Evolutionary conservation across 1,284 basidiomycete genomes (phyloP).

Genomic region (Acaromyces ingoldii): DNA sequence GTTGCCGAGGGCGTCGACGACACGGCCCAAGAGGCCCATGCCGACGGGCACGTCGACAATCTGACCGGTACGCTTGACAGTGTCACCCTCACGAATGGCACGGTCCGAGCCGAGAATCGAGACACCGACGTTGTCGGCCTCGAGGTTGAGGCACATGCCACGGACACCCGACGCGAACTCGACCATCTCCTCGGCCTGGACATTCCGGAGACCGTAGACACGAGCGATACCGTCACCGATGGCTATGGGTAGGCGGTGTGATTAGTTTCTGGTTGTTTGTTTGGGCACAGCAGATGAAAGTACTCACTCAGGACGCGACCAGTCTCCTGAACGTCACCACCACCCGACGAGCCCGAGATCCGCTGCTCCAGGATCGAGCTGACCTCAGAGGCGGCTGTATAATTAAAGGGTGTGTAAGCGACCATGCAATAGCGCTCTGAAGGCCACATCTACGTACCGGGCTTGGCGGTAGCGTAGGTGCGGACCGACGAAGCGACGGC

Average conservation of each 20-base stretch:
- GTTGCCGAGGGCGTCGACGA: conserved; percentile 98
- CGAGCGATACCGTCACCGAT: conserved; percentile 99
- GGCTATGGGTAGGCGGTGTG: conserved; percentile 57
- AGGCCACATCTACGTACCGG: conserved; percentile 61
- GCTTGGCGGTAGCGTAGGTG: conserved; percentile 94
- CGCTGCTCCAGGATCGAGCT: conserved; percentile 97
- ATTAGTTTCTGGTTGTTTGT: no score
- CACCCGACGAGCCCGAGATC: conserved; percentile 83
- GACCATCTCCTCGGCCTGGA: conserved; percentile 99
- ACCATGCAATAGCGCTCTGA: no score
- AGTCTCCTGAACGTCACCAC: conserved; percentile 95
- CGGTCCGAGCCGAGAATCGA: conserved; percentile 99
- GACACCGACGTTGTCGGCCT: conserved; percentile 99
- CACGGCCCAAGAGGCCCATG: conserved; percentile 90
- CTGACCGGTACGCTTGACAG: conserved; percentile 98
- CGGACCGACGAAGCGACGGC: conserved; percentile 38
- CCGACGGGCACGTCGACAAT: conserved; percentile 99
- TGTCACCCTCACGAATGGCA: conserved; percentile 99
- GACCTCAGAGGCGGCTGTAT: conserved; percentile 90
- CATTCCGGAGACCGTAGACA: conserved; percentile 79
- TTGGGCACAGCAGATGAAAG: no score
- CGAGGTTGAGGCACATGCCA: conserved; percentile 95
- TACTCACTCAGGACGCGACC: conserved; percentile 90
- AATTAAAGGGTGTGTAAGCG: no score
- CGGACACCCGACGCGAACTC: conserved; percentile 96